phyloP scores from a whole-genome alignment of 495 filamentous ascomycete genomes.

The Penicillium daleae region DNA sequence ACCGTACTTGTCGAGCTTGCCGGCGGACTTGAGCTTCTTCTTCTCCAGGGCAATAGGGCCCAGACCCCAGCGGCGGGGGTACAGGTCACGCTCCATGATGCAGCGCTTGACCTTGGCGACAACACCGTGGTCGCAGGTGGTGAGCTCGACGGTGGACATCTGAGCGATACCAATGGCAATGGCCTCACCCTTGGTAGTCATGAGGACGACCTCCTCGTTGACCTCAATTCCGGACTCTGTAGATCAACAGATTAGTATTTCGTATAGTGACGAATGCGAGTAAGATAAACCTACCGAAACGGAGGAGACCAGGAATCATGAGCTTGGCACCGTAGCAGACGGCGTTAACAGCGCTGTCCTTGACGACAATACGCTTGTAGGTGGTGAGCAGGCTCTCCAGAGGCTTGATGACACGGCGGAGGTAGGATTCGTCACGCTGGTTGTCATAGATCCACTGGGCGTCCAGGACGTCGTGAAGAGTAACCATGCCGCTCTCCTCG shows the following conservation, averaged over 20 bases:
- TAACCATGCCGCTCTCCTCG: slow-evolving; percentile 84
- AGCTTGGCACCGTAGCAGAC: slow-evolving; percentile 98
- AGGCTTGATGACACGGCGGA: slow-evolving; percentile 85
- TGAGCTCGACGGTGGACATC: slow-evolving; percentile 92
- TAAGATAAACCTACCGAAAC: slow-evolving; percentile 66
- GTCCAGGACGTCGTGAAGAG: slow-evolving; percentile 93
- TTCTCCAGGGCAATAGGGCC: slow-evolving; percentile 90
- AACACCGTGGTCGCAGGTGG: slow-evolving; percentile 91
- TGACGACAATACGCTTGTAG: slow-evolving; percentile 96
- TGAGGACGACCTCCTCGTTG: slow-evolving; percentile 90
- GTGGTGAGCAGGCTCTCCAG: slow-evolving; percentile 87
- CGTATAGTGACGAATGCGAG: slow-evolving; percentile 19
- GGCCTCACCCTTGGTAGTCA: slow-evolving; percentile 98
- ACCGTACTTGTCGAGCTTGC: slow-evolving; percentile 97
- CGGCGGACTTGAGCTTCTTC: slow-evolving; percentile 98
- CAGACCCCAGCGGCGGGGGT: slow-evolving; percentile 92
- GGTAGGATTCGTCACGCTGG: slow-evolving; percentile 81
- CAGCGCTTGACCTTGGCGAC: slow-evolving; percentile 97
- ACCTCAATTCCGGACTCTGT: slow-evolving; percentile 83
- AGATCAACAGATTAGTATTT: slow-evolving; percentile 1
- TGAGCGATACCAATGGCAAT: slow-evolving; percentile 94
- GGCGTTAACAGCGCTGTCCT: slow-evolving; percentile 94
- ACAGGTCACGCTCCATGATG: slow-evolving; percentile 98
- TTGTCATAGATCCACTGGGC: slow-evolving; percentile 95
- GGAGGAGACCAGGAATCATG: slow-evolving; percentile 92